phyloP scores from a whole-genome alignment of 2,329 filamentous ascomycete genomes.

The Emmonsiellopsis sp. region DNA sequence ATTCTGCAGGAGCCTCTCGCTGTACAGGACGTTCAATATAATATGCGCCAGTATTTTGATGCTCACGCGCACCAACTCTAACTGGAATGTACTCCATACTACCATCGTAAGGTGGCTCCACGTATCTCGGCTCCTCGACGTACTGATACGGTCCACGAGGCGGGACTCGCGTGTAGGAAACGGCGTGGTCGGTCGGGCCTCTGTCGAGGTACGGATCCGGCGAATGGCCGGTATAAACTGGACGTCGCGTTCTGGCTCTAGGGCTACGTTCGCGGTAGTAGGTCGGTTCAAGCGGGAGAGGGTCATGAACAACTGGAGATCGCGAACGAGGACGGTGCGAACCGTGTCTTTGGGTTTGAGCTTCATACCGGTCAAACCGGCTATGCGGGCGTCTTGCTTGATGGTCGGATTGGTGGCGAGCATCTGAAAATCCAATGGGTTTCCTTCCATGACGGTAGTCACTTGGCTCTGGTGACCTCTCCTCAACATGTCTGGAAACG shows the following conservation, averaged over 20 bases:
- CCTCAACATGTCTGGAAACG: slow-evolving; percentile 8
- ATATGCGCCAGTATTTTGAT: slow-evolving; percentile 14
- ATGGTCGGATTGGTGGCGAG: slow-evolving; percentile 10
- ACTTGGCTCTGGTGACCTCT: slow-evolving; percentile 12
- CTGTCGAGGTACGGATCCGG: slow-evolving; percentile 13
- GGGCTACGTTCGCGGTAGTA: slow-evolving; percentile 22
- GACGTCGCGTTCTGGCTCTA: slow-evolving; percentile 7
- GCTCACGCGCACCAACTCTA: slow-evolving; percentile 12
- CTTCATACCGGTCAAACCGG: slow-evolving; percentile 21
- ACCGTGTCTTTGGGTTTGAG: slow-evolving; percentile 14
- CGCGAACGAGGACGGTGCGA: slow-evolving; percentile 17
- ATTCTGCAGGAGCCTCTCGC: slow-evolving; percentile 13
- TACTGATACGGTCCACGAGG: slow-evolving; percentile 16
- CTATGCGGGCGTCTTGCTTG: slow-evolving; percentile 15
- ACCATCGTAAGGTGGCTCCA: slow-evolving; percentile 13
- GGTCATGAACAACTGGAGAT: slow-evolving; percentile 17
- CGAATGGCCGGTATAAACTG: slow-evolving; percentile 13
- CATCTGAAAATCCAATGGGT: slow-evolving; percentile 10
- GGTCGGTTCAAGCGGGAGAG: slow-evolving; percentile 10
- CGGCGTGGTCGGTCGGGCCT: slow-evolving; percentile 9
- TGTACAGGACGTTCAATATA: slow-evolving; percentile 17
- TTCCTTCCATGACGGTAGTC: slow-evolving; percentile 14
- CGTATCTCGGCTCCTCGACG: slow-evolving; percentile 15
- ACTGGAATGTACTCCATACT: slow-evolving; percentile 20
- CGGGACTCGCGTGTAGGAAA: slow-evolving; percentile 9